Evolutionary conservation across 2,329 filamentous ascomycete genomes (phyloP).

Genomic region (Chaetomiaceae sp.): DNA sequence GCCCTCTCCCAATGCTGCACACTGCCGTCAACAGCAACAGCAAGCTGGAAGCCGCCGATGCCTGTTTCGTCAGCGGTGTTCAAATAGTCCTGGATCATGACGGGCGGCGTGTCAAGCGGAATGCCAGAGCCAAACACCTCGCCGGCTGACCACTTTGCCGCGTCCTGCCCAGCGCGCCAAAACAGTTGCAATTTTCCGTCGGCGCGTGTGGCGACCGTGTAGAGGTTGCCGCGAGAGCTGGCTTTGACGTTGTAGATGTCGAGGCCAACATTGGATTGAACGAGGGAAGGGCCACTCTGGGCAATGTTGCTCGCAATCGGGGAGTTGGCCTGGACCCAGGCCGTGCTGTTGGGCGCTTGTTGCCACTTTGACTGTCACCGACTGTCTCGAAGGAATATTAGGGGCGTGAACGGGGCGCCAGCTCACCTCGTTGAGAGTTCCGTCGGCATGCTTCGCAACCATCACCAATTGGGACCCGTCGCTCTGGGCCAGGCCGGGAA

Average conservation of each 20-base stretch:
- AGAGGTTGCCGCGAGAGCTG: slow-evolving; percentile 16
- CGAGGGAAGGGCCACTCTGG: slow-evolving; percentile 20
- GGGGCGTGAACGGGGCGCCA: not conserved
- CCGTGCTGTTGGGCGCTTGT: slow-evolving; percentile 12
- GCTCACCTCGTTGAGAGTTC: slow-evolving; percentile 21
- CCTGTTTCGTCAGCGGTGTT: slow-evolving; percentile 16
- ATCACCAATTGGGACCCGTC: slow-evolving; percentile 19
- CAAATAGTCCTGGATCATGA: slow-evolving; percentile 25
- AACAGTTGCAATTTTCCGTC: slow-evolving; percentile 23
- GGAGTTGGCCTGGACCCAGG: slow-evolving; percentile 9
- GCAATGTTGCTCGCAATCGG: slow-evolving; percentile 14
- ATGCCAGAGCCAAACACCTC: slow-evolving; percentile 18
- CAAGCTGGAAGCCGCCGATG: slow-evolving; percentile 19
- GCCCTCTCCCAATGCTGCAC: slow-evolving; percentile 23
- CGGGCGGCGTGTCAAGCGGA: slow-evolving; percentile 10
- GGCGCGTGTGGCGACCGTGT: slow-evolving; percentile 18
- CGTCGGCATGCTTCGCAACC: slow-evolving; percentile 22
- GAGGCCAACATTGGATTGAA: slow-evolving; percentile 21
- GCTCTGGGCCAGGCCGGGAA: slow-evolving; percentile 18
- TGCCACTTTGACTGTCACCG: slow-evolving; percentile 7
- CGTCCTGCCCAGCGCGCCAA: slow-evolving; percentile 12
- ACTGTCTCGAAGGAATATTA: not conserved
- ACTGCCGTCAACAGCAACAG: slow-evolving; percentile 14
- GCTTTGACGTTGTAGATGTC: slow-evolving; percentile 14
- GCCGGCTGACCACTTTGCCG: slow-evolving; percentile 9